These are phyloP conservation scores for Coniochaeta sp. DNA, from an alignment of 2,329 filamentous ascomycete species.

Conservation along the genomic window DNA sequence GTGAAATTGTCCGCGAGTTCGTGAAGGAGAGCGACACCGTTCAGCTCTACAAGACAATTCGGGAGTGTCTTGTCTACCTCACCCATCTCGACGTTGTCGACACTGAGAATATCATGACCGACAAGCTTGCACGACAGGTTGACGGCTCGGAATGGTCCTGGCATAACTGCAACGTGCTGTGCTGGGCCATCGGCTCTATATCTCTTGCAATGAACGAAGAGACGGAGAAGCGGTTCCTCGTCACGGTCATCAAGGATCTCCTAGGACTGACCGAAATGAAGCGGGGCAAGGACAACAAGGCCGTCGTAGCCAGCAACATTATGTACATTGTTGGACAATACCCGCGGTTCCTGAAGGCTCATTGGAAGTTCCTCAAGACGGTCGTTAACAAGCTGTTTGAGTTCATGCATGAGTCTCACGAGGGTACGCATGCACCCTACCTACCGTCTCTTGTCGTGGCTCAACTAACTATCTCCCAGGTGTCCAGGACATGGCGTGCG, in stretches of 20 bases:
- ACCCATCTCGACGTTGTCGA: constrained; percentile 97
- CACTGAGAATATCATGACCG: constrained; percentile 98
- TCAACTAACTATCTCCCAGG: constrained; percentile 33
- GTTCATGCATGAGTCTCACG: constrained; percentile 99
- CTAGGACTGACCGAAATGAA: constrained; percentile 98
- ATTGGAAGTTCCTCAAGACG: constrained; percentile 99
- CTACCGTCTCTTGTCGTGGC: background rate
- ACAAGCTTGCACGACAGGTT: constrained; percentile 91
- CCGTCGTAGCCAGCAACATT: constrained; percentile 97
- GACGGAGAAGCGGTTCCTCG: constrained; percentile 95
- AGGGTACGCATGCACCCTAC: constrained; percentile 51
- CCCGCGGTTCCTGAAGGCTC: constrained; percentile 93
- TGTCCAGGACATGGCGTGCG: constrained; percentile 99
- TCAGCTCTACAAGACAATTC: constrained; percentile 97
- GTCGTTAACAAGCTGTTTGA: constrained; percentile 99
- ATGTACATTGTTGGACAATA: constrained; percentile 99
- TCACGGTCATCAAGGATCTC: constrained; percentile 97
- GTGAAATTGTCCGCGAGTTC: constrained; percentile 97
- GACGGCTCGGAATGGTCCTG: constrained; percentile 97
- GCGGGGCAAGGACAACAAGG: constrained; percentile 98
- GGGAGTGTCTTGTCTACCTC: constrained; percentile 93
- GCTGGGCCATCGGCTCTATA: constrained; percentile 98
- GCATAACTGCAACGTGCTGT: constrained; percentile 99
- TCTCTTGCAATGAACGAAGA: constrained; percentile 99
- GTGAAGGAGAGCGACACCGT: constrained; percentile 99